These are phyloP conservation scores for Zymoseptoria crescenta DNA, from an alignment of 2,329 filamentous ascomycete species.

Conservation along the genomic window DNA sequence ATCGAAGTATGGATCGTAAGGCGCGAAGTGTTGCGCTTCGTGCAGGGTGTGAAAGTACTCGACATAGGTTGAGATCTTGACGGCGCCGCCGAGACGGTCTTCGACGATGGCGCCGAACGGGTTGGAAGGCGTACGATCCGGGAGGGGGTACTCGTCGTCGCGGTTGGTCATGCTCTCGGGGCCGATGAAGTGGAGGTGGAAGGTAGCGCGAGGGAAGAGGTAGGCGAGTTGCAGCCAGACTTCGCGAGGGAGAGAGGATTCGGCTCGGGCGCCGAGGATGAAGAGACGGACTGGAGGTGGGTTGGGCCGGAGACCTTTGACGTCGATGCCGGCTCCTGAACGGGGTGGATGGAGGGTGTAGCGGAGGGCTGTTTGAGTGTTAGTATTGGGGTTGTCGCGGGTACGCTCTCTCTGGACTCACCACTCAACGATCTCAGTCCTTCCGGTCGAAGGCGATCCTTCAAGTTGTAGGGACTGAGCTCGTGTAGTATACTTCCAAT, in stretches of 20 bases:
- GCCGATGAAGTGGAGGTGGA: constrained; percentile 90
- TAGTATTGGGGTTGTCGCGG: constrained; percentile 12
- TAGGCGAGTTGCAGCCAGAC: constrained; percentile 92
- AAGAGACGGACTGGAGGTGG: constrained; percentile 88
- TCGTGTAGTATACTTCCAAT: constrained; percentile 89
- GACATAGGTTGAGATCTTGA: constrained; percentile 97
- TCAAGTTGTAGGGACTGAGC: constrained; percentile 82
- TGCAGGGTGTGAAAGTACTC: constrained; percentile 98
- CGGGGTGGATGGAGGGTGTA: constrained; percentile 88
- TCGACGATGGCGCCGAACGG: constrained; percentile 93
- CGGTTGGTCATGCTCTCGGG: constrained; percentile 94
- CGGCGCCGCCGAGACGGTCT: constrained; percentile 74
- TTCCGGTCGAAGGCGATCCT: constrained; percentile 72
- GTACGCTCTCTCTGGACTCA: constrained; percentile 40
- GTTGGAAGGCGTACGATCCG: constrained; percentile 73
- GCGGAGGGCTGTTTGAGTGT: constrained; percentile 59
- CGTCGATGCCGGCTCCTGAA: constrained; percentile 62
- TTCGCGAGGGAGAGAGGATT: constrained; percentile 88
- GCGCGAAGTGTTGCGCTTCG: constrained; percentile 79
- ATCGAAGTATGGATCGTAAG: constrained; percentile 97
- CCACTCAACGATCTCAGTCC: constrained; percentile 90
- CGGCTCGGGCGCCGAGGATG: constrained; percentile 88
- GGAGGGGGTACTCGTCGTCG: constrained; percentile 85
- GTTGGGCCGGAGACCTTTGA: constrained; percentile 73
- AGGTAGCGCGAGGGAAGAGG: constrained; percentile 83